These are phyloP conservation scores for Penicillium paradoxum DNA, from an alignment of 495 filamentous ascomycete genomes.

Conservation along the genomic window DNA sequence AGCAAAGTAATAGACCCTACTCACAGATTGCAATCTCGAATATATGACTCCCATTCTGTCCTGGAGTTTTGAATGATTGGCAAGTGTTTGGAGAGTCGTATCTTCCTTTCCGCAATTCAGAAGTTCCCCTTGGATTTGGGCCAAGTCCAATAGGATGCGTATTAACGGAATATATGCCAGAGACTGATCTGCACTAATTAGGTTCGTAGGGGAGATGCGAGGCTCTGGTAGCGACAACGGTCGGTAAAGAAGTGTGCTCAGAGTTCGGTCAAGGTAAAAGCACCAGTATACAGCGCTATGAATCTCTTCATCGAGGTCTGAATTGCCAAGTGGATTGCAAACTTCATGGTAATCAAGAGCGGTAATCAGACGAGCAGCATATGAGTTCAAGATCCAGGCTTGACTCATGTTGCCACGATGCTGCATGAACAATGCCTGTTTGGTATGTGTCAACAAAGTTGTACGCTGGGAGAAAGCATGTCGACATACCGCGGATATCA, in stretches of 20 bases:
- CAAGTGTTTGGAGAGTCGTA: slow-evolving; percentile 7
- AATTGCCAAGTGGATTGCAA: not conserved
- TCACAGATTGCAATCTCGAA: slow-evolving; percentile 18
- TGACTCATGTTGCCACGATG: slow-evolving; percentile 23
- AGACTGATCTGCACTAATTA: slow-evolving; percentile 7
- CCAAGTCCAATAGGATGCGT: slow-evolving; percentile 20
- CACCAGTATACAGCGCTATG: slow-evolving; percentile 26
- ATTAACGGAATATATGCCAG: slow-evolving; percentile 18
- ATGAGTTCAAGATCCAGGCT: slow-evolving; percentile 25
- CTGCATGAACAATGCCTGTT: slow-evolving; percentile 27
- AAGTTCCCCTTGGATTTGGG: slow-evolving; percentile 23
- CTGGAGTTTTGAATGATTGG: slow-evolving; percentile 15
- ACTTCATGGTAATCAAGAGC: slow-evolving; percentile 24
- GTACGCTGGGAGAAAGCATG: not conserved
- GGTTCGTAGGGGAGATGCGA: slow-evolving; percentile 10
- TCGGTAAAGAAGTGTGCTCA: slow-evolving; percentile 25
- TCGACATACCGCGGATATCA: slow-evolving; percentile 26
- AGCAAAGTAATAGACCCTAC: not conserved
- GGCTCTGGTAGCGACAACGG: slow-evolving; percentile 22
- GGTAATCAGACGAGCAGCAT: slow-evolving; percentile 25
- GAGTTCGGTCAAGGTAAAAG: slow-evolving; percentile 27
- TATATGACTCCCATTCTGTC: slow-evolving; percentile 19
- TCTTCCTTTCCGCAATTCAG: not conserved
- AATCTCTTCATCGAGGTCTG: slow-evolving; percentile 18
- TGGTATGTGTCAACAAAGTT: not conserved